Conservation (phyloP, 2,329 filamentous ascomycete species). For the Phaeoacremonium minimum region DNA sequence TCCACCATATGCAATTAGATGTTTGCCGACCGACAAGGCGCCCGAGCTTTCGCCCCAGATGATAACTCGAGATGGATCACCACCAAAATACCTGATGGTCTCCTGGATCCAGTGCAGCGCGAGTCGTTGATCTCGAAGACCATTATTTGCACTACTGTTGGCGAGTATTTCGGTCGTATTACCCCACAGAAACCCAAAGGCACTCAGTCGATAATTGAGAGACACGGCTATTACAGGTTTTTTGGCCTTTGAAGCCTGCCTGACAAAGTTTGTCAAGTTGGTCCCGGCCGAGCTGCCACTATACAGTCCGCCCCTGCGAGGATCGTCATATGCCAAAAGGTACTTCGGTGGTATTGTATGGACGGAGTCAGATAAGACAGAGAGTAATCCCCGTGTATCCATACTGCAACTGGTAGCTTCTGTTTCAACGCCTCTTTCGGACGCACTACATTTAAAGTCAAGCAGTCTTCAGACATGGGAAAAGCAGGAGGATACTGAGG, state of each 20-base stretch:
- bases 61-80: conserved; percentile 37
- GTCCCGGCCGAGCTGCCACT: background rate
- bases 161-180: conserved; percentile 33
- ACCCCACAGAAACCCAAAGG: conserved; percentile 40
- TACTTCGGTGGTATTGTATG: no score
- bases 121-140: conserved; percentile 39
- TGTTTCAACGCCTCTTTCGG: conserved; percentile 31
- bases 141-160: conserved; percentile 40
- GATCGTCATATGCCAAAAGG: background rate
- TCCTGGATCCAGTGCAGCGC: conserved; percentile 41
- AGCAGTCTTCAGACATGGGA: conserved; percentile 37
- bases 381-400: conserved; percentile 52
- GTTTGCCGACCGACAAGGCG: conserved; percentile 36
- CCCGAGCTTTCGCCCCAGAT: conserved; percentile 48
- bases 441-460: conserved; percentile 49
- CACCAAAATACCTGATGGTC: conserved; percentile 39
- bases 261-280: conserved; percentile 12
- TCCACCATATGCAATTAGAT: conserved; percentile 43
- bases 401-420: conserved; percentile 50
- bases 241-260: conserved; percentile 24
- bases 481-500: background rate
- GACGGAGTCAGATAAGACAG: no score
- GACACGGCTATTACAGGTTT: conserved; percentile 43
- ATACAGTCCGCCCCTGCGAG: conserved; percentile 18
- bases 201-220: conserved; percentile 42